Conservation (phyloP, 257 asterid genomes). For the Paulownia fortunei region DNA sequence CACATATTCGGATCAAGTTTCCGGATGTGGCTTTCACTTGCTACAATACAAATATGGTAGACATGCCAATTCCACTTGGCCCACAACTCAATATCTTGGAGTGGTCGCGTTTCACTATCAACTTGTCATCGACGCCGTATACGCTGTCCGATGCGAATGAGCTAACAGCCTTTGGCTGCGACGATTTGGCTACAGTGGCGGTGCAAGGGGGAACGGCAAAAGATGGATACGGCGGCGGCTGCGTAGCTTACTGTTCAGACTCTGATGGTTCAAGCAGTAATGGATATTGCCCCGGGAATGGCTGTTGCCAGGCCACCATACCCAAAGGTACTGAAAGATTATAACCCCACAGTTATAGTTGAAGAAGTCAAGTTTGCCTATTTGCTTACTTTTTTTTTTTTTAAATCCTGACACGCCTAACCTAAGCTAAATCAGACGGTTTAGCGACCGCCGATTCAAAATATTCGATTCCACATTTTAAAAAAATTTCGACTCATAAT, state of each 20-base stretch:
- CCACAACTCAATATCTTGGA: neutral
- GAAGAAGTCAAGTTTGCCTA: too few relatives aligned
- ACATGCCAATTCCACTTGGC: neutral
- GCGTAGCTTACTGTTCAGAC: neutral
- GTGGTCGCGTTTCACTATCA: neutral
- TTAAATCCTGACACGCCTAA: too few relatives aligned
- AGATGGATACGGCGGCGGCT: neutral
- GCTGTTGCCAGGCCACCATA: neutral
- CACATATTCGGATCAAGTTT: neutral
- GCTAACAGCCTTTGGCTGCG: neutral
- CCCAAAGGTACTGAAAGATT: neutral
- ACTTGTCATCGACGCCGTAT: neutral
- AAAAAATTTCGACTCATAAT: too few relatives aligned
- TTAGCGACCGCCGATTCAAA: too few relatives aligned
- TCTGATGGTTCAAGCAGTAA: neutral
- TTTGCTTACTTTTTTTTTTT: too few relatives aligned
- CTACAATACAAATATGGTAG: neutral
- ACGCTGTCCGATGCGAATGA: neutral
- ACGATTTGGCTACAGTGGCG: neutral
- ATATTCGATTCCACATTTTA: too few relatives aligned
- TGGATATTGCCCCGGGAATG: neutral
- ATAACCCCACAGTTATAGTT: too few relatives aligned
- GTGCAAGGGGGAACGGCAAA: neutral
- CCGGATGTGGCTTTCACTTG: neutral
- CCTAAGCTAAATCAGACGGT: too few relatives aligned